A percentile compares a stretch with the other conserved stretches of the same genome.
phyloP scores from a whole-genome alignment of 768 basidiomycete species.

The Lactarius hatsudake region DNA sequence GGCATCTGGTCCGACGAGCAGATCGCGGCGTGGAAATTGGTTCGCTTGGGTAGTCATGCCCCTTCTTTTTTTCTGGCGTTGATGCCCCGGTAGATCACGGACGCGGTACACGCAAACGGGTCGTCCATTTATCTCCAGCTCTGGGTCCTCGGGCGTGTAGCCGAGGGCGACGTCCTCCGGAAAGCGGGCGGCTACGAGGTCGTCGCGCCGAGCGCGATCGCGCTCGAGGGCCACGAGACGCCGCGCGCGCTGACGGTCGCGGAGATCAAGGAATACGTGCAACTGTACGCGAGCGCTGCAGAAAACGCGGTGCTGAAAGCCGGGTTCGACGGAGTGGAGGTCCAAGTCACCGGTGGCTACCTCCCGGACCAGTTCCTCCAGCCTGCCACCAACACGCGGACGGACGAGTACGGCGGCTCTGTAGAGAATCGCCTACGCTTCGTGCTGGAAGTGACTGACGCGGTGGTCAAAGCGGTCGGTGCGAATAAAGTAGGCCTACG shows the following conservation, averaged over 20 bases:
- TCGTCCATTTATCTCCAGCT: slow-evolving; percentile 46
- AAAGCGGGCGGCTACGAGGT: not conserved
- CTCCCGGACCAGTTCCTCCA: slow-evolving; percentile 41
- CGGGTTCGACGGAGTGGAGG: slow-evolving; percentile 34
- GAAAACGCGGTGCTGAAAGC: slow-evolving; percentile 32
- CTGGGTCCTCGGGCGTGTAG: slow-evolving; percentile 47
- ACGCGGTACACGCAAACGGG: slow-evolving; percentile 44
- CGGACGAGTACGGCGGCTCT: slow-evolving; percentile 46
- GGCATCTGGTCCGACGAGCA: slow-evolving; percentile 52
- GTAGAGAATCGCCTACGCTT: slow-evolving; percentile 45
- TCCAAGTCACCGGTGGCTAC: slow-evolving; percentile 34
- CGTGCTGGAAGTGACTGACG: slow-evolving; percentile 39
- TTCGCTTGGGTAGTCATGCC: slow-evolving; percentile 24
- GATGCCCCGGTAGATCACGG: slow-evolving; percentile 27
- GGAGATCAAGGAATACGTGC: slow-evolving; percentile 51
- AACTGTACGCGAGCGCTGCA: slow-evolving; percentile 42
- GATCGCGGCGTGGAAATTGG: slow-evolving; percentile 53
- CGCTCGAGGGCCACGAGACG: not conserved
- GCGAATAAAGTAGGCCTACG: slow-evolving; percentile 38
- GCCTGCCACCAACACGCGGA: slow-evolving; percentile 38
- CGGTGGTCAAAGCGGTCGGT: slow-evolving; percentile 38
- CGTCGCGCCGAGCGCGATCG: not conserved
- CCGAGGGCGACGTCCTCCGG: slow-evolving; percentile 15
- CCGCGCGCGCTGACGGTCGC: slow-evolving; percentile 45
- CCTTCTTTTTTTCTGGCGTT: not conserved